A percentile compares a stretch with the other conserved stretches of the same genome.
phyloP scores from a whole-genome alignment of 805 yeast species.

The Diddensiella caesifluorescens region DNA sequence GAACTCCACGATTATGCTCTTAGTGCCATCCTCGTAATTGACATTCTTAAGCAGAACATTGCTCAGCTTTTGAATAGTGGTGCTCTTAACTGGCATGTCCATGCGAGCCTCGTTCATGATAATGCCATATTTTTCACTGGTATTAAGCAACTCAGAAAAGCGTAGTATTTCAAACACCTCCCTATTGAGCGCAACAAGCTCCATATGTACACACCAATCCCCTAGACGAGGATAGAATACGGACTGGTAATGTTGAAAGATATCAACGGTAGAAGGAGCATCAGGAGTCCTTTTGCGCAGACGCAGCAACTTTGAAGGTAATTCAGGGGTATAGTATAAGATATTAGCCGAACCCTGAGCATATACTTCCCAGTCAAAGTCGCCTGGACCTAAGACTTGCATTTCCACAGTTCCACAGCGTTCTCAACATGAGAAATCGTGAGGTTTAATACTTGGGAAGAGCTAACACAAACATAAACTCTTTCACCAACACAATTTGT shows the following conservation, averaged over 20 bases:
- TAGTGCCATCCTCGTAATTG: background rate
- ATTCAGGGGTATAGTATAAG: constrained; percentile 36
- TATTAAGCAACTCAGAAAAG: no score
- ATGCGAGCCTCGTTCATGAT: background rate
- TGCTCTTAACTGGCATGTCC: background rate
- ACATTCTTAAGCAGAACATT: background rate
- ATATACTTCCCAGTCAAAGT: constrained; percentile 38
- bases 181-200: background rate
- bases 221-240: constrained; percentile 22
- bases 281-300: constrained; percentile 34
- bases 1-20: constrained; percentile 39
- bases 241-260: constrained; percentile 33
- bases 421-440: no score
- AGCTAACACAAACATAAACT: no score
- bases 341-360: constrained; percentile 49
- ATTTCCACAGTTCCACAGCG: no score
- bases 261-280: constrained; percentile 28
- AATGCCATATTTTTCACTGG: no score
- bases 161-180: background rate
- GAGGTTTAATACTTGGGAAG: no score
- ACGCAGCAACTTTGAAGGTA: constrained; percentile 32
- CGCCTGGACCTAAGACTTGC: constrained; percentile 1
- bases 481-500: no score
- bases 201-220: constrained; percentile 5
- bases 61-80: background rate